phyloP scores from a whole-genome alignment of 345 rosid species.

The Microthlaspi erraticum region DNA sequence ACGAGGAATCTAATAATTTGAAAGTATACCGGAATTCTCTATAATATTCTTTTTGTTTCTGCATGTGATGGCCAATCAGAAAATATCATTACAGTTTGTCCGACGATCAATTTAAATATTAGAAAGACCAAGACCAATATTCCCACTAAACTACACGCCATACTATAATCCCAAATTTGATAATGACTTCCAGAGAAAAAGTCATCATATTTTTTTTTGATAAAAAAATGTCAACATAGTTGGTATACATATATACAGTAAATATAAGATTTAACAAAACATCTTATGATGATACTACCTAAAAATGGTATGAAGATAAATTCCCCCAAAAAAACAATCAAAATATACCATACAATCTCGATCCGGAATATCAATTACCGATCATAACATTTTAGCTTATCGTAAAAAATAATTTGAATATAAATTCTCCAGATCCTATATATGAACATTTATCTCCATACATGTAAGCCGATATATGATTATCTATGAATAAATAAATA shows the following conservation, averaged over 20 bases:
- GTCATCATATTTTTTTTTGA: not conserved
- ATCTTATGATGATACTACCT: not conserved
- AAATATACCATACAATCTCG: not conserved
- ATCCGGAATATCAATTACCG: not conserved
- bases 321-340: not conserved
- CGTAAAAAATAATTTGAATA: not conserved
- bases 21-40: not conserved
- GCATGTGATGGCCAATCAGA: not conserved
- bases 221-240: not conserved
- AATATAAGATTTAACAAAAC: not conserved
- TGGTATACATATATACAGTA: constrained; percentile 1
- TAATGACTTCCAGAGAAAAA: not conserved
- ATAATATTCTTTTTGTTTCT: not conserved
- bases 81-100: not conserved
- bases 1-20: constrained; percentile 1
- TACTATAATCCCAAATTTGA: not conserved
- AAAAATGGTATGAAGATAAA: not conserved
- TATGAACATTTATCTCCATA: not conserved
- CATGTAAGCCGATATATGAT: not conserved
- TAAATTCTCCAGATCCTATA: not conserved
- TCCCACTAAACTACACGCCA: not conserved
- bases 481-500: not conserved
- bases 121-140: not conserved
- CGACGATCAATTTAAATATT: not conserved
- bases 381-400: no score